A percentile compares a stretch with the other conserved stretches of the same genome.
phyloP scores from a whole-genome alignment of 805 yeast genomes.

The Pichia rugopelliculosa region DNA sequence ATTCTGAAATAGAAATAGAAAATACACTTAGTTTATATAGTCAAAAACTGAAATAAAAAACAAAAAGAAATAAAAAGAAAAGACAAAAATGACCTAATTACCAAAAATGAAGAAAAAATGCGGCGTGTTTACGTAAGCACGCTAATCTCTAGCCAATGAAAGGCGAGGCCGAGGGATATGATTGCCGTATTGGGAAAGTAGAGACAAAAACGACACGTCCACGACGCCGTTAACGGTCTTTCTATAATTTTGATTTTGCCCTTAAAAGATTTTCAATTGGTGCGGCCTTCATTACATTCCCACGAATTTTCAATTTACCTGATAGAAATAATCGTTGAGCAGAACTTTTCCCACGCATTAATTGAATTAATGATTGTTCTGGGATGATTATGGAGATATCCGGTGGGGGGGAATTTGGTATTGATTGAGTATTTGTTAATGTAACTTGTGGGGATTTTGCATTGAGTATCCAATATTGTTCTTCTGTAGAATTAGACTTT shows the following conservation, averaged over 20 bases:
- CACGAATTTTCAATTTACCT: conserved; percentile 81
- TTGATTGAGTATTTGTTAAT: too few species aligned
- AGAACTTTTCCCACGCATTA: conserved; percentile 5
- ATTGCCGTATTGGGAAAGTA: not conserved
- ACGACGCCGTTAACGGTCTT: too few species aligned
- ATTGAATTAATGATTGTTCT: not conserved
- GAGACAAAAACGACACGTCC: too few species aligned
- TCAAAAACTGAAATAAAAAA: too few species aligned
- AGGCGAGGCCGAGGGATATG: not conserved
- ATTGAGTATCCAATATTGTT: too few species aligned
- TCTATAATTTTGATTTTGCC: conserved; percentile 36
- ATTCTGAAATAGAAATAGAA: too few species aligned
- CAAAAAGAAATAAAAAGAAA: conserved; percentile 2
- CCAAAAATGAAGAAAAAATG: too few species aligned
- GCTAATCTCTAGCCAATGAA: not conserved
- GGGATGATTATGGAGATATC: not conserved
- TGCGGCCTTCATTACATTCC: conserved; percentile 87
- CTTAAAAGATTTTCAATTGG: conserved; percentile 61
- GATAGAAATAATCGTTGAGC: conserved; percentile 79
- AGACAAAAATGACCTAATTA: not conserved
- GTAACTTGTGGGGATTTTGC: too few species aligned
- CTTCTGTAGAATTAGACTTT: too few species aligned
- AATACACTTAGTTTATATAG: too few species aligned
- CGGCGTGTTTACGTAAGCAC: too few species aligned
- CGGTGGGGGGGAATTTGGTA: not conserved